Base-by-base conservation (phyloP, 306 rosid genomes). In the Vigna angularis region DNA sequence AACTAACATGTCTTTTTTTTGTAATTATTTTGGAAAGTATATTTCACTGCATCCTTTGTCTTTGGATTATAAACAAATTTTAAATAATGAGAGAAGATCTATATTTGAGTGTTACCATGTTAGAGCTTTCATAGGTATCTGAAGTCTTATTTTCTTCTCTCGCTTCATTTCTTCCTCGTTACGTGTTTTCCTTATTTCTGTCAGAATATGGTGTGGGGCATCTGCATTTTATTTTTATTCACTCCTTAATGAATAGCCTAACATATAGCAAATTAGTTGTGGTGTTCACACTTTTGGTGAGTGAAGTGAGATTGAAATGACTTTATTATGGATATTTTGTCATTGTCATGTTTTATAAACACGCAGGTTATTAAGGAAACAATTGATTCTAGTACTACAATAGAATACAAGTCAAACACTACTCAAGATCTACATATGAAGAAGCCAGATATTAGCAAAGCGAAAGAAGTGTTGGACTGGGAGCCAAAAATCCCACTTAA, bases 371-470 rank as follows among this genome's bases (percentile, higher is more conserved):
- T 96, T 47, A 96, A 96, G 85, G 93, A 90, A 72, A 93, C 96
- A 65, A 96, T 96, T 51, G 98, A 96, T 85, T 78, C 97, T 53
- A 91, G 96, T 82, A 93, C 99, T 30, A 87, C 94, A 40, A 96
- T 93, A 85, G 97, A 91, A 80, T 93, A 85, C 72, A 91, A 24
- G 84, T 84, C 96, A 84, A 96, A 96, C 77, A 96, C 97, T 47
- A 98, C 98, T 5, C 98, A 96, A 78, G 99, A 96, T 87, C 99
- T 98, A 15, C 99, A 96, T 34, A 96, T 85, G 96, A 96, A 98
- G 86, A 96, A 93, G 83, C 98, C 99, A 6, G 97, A 96, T 78
- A 96, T 96, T 50, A 85, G 89, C 89, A 96, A 90, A 89, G 98
- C 99, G 24, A 93, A 91, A 87, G 92, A 91, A 40, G 85, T 91